Conservation (phyloP, 2,329 filamentous ascomycete genomes). For the Anisogramma anomala region DNA sequence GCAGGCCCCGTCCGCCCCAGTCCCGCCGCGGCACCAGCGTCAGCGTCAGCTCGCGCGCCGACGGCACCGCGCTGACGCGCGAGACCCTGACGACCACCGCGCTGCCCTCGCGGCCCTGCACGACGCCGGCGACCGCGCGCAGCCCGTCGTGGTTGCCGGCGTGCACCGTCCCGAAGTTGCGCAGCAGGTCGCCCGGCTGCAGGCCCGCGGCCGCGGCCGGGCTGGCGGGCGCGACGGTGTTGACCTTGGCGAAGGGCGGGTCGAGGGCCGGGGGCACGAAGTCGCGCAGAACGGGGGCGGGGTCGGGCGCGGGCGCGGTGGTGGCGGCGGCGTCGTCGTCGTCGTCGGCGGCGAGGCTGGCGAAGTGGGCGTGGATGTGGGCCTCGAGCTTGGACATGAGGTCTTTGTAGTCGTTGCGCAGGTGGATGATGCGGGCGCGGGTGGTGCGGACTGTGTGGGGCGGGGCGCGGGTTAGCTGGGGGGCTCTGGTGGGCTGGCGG, state of each 20-base stretch:
- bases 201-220: conserved; percentile 77
- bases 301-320: conserved; percentile 17
- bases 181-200: conserved; percentile 67
- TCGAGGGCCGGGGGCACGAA: conserved; percentile 25
- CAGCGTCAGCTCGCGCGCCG: conserved; percentile 48
- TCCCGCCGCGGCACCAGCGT: conserved; percentile 60
- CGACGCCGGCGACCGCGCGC: conserved; percentile 74
- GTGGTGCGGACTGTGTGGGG: conserved; percentile 71
- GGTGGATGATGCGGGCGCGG: conserved; percentile 72
- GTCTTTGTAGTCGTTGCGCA: conserved; percentile 88
- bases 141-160: conserved; percentile 77
- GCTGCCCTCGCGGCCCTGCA: conserved; percentile 74
- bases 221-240: conserved; percentile 64
- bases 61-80: conserved; percentile 30
- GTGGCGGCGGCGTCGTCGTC: conserved; percentile 29
- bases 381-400: conserved; percentile 77
- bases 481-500: not conserved
- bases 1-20: conserved; percentile 77
- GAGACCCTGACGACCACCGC: conserved; percentile 55
- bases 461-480: conserved; percentile 9
- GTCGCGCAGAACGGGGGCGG: conserved; percentile 20
- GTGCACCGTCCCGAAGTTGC: conserved; percentile 75
- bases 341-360: conserved; percentile 39
- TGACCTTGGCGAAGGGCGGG: conserved; percentile 75
- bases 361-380: conserved; percentile 81